These are phyloP conservation scores for Aspergillus cavernicola DNA, from an alignment of 495 filamentous ascomycete species.

Conservation along the genomic window DNA sequence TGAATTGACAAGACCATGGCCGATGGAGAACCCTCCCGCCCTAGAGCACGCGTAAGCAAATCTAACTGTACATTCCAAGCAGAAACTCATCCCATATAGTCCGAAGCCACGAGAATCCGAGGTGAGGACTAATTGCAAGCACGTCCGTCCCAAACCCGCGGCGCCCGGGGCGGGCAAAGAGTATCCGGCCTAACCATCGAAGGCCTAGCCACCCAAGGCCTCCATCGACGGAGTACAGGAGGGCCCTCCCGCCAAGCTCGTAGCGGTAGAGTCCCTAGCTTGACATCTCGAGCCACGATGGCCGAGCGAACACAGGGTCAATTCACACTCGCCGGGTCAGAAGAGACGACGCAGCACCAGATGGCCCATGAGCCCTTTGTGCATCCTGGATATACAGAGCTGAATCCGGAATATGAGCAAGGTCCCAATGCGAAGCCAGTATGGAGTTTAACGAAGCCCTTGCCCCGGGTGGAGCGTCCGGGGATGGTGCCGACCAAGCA, in stretches of 20 bases:
- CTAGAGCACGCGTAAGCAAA: neutral
- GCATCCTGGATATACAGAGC: constrained; percentile 40
- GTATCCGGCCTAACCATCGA: no score
- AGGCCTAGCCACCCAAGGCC: no score
- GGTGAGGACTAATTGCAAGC: no score
- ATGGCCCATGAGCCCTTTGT: constrained; percentile 40
- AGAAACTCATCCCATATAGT: neutral
- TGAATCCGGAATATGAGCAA: constrained; percentile 46
- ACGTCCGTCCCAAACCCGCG: no score
- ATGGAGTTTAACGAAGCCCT: constrained; percentile 46
- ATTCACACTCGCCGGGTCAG: constrained; percentile 38
- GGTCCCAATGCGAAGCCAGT: constrained; percentile 39
- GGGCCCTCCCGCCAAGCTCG: neutral
- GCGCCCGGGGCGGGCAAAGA: no score
- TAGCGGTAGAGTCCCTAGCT: constrained; percentile 18
- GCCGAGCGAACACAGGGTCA: constrained; percentile 30
- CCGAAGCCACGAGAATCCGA: no score
- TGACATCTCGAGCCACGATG: constrained; percentile 28
- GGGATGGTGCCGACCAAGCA: constrained; percentile 43
- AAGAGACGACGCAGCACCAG: constrained; percentile 33
- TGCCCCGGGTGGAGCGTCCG: constrained; percentile 46
- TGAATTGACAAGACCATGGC: neutral
- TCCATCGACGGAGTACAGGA: constrained; percentile 1
- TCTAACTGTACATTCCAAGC: neutral
- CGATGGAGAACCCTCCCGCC: neutral